Conservation (phyloP, 176 grass and related monocot species). For the Dendrocalamus sinicus region DNA sequence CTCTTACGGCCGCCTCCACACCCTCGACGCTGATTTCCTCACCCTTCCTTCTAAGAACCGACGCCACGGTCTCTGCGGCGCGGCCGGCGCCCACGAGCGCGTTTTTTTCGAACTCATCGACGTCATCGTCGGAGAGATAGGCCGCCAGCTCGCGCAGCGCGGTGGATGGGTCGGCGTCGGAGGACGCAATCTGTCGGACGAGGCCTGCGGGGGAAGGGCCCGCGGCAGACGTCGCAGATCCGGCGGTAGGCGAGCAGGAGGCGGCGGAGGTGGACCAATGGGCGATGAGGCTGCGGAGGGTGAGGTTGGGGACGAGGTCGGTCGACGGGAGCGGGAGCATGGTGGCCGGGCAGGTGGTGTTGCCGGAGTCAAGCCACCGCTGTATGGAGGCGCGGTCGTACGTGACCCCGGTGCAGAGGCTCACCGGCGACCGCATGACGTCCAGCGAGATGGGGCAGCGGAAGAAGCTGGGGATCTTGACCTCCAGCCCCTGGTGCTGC, state of each 20-base stretch:
- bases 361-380: slow-evolving; percentile 86
- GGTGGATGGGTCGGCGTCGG: slow-evolving; percentile 35
- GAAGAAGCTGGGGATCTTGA: slow-evolving; percentile 87
- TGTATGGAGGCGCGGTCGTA: slow-evolving; percentile 96
- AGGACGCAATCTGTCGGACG: slow-evolving; percentile 49
- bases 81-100: slow-evolving; percentile 53
- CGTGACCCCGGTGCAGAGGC: slow-evolving; percentile 93
- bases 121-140: slow-evolving; percentile 67
- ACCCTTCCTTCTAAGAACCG: slow-evolving; percentile 47
- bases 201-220: slow-evolving; percentile 25
- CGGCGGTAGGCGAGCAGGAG: slow-evolving; percentile 37
- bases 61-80: slow-evolving; percentile 55
- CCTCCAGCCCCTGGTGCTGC: slow-evolving; percentile 59
- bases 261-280: slow-evolving; percentile 70
- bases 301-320: slow-evolving; percentile 77
- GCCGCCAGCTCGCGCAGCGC: slow-evolving; percentile 61
- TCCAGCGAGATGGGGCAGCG: slow-evolving; percentile 93
- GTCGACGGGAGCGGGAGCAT: slow-evolving; percentile 73
- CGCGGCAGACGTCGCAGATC: background rate
- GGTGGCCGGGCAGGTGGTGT: slow-evolving; percentile 91
- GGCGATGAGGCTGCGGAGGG: slow-evolving; percentile 76
- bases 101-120: slow-evolving; percentile 90
- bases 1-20: slow-evolving; percentile 49
- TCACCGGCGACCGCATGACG: slow-evolving; percentile 96
- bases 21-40: slow-evolving; percentile 22